Percentiles rank a stretch among this genome's conserved stretches.
phyloP scores from a whole-genome alignment of 176 grass and related monocot species.

The Paspalum vaginatum region DNA sequence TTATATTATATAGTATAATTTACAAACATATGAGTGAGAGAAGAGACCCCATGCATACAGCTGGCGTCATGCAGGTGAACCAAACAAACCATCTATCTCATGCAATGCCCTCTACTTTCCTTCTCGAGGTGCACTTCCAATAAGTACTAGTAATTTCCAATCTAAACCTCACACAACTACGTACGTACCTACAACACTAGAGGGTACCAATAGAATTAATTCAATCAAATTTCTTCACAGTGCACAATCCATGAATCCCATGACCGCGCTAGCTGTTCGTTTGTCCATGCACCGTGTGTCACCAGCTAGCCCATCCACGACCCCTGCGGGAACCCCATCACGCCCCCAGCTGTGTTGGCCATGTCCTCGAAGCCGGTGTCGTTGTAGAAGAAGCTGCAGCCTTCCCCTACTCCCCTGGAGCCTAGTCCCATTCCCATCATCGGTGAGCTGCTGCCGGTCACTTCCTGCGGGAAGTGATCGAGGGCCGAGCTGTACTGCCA shows the following conservation, averaged over 20 bases:
- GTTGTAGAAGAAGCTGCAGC: slow-evolving; percentile 48
- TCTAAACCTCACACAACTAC: slow-evolving; percentile 35
- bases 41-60: slow-evolving; percentile 17
- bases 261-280: not conserved
- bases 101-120: slow-evolving; percentile 18
- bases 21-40: slow-evolving; percentile 6
- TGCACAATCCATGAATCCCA: not conserved
- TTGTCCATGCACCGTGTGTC: too few species aligned
- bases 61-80: slow-evolving; percentile 12
- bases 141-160: not conserved
- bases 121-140: not conserved
- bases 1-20: not conserved
- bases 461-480: slow-evolving; percentile 39
- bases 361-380: slow-evolving; percentile 42
- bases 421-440: slow-evolving; percentile 47
- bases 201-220: slow-evolving; percentile 48
- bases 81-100: slow-evolving; percentile 25
- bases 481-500: slow-evolving; percentile 48
- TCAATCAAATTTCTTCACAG: slow-evolving; percentile 34
- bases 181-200: not conserved
- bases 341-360: slow-evolving; percentile 31
- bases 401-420: slow-evolving; percentile 33
- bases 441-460: slow-evolving; percentile 21
- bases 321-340: slow-evolving; percentile 50
- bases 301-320: slow-evolving; percentile 37